phyloP scores from a whole-genome alignment of 2,329 filamentous ascomycete genomes.

The Hortaea sp. region DNA sequence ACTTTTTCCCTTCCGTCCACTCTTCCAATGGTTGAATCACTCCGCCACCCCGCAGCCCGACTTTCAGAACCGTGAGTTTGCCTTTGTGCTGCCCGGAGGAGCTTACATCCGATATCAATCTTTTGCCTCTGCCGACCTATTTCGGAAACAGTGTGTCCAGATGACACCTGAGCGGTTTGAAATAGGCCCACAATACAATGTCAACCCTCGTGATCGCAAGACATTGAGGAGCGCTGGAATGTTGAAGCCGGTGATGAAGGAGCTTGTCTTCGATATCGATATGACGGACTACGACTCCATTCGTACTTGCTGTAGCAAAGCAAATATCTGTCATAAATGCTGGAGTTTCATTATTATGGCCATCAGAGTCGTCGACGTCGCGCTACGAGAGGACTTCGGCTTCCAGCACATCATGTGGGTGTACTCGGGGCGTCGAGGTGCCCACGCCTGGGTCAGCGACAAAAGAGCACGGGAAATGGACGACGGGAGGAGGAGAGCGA shows the following conservation, averaged over 20 bases:
- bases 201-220: conserved; percentile 90
- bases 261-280: conserved; percentile 98
- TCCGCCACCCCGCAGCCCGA: conserved; percentile 75
- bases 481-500: conserved; percentile 72
- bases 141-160: conserved; percentile 83
- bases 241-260: conserved; percentile 82
- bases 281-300: conserved; percentile 98
- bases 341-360: conserved; percentile 98
- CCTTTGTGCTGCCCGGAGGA: conserved; percentile 87
- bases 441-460: conserved; percentile 97
- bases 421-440: conserved; percentile 91
- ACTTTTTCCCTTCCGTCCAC: conserved; percentile 83
- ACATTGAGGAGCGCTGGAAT: conserved; percentile 66
- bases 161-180: conserved; percentile 91
- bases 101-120: conserved; percentile 88
- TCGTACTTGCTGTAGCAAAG: conserved; percentile 85
- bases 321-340: conserved; percentile 87
- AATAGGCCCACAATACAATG: conserved; percentile 93
- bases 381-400: conserved; percentile 86
- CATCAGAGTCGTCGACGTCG: conserved; percentile 82
- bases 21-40: conserved; percentile 98
- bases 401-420: conserved; percentile 98
- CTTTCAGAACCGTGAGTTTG: conserved; percentile 90
- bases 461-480: conserved; percentile 74
- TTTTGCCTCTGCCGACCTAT: conserved; percentile 56